These are phyloP conservation scores for Termitomyces sp. DNA, from an alignment of 768 basidiomycete species.

Conservation along the genomic window DNA sequence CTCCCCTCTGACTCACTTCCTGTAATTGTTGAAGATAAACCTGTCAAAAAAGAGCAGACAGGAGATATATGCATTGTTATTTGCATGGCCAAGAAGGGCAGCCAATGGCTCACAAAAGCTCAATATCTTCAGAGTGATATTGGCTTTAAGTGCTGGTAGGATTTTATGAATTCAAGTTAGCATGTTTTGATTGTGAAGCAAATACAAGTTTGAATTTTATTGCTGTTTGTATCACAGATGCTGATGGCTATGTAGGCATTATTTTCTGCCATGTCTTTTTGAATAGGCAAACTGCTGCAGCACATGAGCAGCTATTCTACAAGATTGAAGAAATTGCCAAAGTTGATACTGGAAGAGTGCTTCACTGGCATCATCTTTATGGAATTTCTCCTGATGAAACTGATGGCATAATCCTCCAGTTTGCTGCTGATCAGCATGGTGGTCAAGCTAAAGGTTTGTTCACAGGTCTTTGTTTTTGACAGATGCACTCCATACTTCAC, in stretches of 20 bases:
- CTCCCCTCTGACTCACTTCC: background rate
- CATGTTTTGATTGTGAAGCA: background rate
- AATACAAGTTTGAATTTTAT: background rate
- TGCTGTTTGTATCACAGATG: no score
- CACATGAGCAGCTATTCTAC: conserved; percentile 15
- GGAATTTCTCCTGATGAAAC: conserved; percentile 5
- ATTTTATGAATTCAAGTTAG: conserved; percentile 25
- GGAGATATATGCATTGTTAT: conserved; percentile 16
- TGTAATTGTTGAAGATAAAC: background rate
- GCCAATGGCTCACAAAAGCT: conserved; percentile 11
- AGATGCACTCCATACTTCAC: no score
- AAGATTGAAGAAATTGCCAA: conserved; percentile 16
- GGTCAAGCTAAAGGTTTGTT: conserved; percentile 20
- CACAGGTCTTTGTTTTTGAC: no score
- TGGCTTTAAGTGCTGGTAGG: conserved; percentile 20
- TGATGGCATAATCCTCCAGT: conserved; percentile 15
- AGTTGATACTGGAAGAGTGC: conserved; percentile 15
- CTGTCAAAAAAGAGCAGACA: conserved; percentile 3
- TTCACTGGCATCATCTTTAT: conserved; percentile 21
- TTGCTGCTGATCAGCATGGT: conserved; percentile 18
- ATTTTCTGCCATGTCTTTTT: conserved; percentile 3
- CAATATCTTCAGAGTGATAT: conserved; percentile 26
- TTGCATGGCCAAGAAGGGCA: conserved; percentile 21
- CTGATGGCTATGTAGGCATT: background rate
- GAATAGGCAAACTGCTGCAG: conserved; percentile 14